Base-by-base conservation (phyloP, 1,284 basidiomycete genomes). In the Ceratobasidium papillatum region DNA sequence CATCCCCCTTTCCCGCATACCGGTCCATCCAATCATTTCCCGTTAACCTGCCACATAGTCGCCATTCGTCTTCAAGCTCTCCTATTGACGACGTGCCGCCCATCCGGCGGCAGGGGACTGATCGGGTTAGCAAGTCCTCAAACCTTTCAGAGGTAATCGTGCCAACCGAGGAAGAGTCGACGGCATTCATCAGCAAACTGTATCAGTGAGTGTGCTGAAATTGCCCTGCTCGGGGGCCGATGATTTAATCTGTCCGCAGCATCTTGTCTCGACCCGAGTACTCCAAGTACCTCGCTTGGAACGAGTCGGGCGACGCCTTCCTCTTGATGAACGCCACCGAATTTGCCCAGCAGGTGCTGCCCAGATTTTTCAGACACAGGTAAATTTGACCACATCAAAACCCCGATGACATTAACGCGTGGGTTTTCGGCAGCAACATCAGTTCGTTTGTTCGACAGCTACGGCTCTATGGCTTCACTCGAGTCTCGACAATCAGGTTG, bases 311-410 rank as follows among this genome's bases (percentile, higher is more conserved):
- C 0, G 75, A 76, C 45, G 76, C 77, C 11, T 78, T 78, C 74
- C 74, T 78, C 52, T 54, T 78, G 34, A 75, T 74, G 56, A 78
- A 78, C 54, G 63, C 73, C 25, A 77, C 76, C 65, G 77, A 77
- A 65, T 75, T 77, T 49, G 74, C 74, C 25, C 75, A 52, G 45
- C 62, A 63, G 51, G 75, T 76, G 9, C 74, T 78, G 25, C 77
- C 77, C 8, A 74, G 77, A n/a, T 78, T 78, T 75, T 78, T 78
- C 76, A 71, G 77, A n/a, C 77, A 78, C 61, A 75, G 74, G 74
- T 75, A 43, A 69, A 65, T 54, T 43, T 58, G 49, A n/a, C 27
- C 51, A 43, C 30, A 52, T 64, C 41, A 51, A 74, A 58, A 49
- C 38, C 51, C 62, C 71, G 58, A 62, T 62, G 49, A 38, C 27